Percentiles rank a stretch among this genome's conserved stretches.
These are phyloP conservation scores for Crassisporium funariophilum DNA, from an alignment of 768 basidiomycete species.

Conservation along the genomic window DNA sequence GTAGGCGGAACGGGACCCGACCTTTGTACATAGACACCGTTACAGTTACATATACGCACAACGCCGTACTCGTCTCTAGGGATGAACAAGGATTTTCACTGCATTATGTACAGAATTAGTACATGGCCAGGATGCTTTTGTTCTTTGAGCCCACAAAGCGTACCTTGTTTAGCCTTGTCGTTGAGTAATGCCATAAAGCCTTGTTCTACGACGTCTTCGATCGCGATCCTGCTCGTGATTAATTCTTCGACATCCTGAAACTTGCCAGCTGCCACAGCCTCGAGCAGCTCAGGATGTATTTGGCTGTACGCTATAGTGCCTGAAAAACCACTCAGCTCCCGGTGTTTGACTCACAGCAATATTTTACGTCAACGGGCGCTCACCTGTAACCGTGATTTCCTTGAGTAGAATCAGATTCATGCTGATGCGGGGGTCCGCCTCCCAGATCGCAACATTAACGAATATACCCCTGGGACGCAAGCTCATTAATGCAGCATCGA, in stretches of 20 bases:
- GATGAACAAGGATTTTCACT: slow-evolving; percentile 43
- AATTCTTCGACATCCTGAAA: slow-evolving; percentile 40
- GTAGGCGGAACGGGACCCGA: too few species aligned
- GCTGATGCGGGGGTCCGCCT: slow-evolving; percentile 32
- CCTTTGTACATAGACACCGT: too few species aligned
- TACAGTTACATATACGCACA: too few species aligned
- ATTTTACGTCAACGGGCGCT: too few species aligned
- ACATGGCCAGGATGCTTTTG: not conserved
- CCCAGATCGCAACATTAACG: slow-evolving; percentile 48
- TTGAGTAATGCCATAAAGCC: slow-evolving; percentile 42
- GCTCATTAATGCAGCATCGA: slow-evolving; percentile 37
- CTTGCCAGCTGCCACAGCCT: slow-evolving; percentile 39
- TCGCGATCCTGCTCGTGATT: slow-evolving; percentile 41
- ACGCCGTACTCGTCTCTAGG: too few species aligned
- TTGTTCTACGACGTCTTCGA: slow-evolving; percentile 45
- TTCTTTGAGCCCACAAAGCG: slow-evolving; percentile 7
- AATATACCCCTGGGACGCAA: slow-evolving; percentile 41
- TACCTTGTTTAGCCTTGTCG: slow-evolving; percentile 45
- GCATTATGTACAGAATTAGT: not conserved
- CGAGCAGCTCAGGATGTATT: slow-evolving; percentile 40
- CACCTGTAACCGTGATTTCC: slow-evolving; percentile 43
- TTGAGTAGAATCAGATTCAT: slow-evolving; percentile 37
- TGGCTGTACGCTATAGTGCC: slow-evolving; percentile 41
- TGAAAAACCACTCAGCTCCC: slow-evolving; percentile 9
- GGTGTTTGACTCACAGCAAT: not conserved